Base-by-base conservation (phyloP, 257 asterid genomes). In the Phtheirospermum japonicum region DNA sequence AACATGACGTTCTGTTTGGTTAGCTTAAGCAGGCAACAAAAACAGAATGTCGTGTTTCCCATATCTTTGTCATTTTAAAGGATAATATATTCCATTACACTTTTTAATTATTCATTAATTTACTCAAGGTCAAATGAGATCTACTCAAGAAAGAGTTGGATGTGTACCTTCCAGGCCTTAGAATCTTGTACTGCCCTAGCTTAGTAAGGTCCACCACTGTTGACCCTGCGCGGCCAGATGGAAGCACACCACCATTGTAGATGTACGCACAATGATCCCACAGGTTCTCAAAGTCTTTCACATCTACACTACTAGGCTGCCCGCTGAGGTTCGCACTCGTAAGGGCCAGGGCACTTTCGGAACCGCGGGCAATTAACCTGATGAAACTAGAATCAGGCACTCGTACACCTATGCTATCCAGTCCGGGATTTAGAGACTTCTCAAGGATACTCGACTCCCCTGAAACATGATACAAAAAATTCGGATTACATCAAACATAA, bases 261-360 rank as follows among this genome's bases (percentile, higher is more conserved):
- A 92, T 48, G 37, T 71, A 74, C 37, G 83, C 87, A 63, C 97
- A 86, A 39, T 80, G 94, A 48, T 79, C 73, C 99, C 96, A 89
- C 4, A 92, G 91, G 61, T 67, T 79, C 77, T 83, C 82, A 23
- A 92, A 89, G 68, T 92, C 99, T 64, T 71, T 79, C 63, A 89
- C 78, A 69, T 83, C 79, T 48, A 92, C 89, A 62, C 97, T 89
- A 65, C 96, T 92, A 7, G 88, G 87, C 62, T 76, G 83, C 50
- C 96, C 89, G 4, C 89, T 89, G 62, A 89, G 86, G 78, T 92
- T 92, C 32, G 99, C 99, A 34, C 97, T 92, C 4, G 96, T 92
- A 56, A 92, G 95, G 49, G 95, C 97, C 66, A 92, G 73, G 2
- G 97, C 96, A 69, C 93, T 85, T 57, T 63, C 69, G 51, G 94